Percentiles rank a stretch among this genome's conserved stretches.
Evolutionary conservation across 306 rosid species (phyloP).

Genomic region (Cercis canadensis): DNA sequence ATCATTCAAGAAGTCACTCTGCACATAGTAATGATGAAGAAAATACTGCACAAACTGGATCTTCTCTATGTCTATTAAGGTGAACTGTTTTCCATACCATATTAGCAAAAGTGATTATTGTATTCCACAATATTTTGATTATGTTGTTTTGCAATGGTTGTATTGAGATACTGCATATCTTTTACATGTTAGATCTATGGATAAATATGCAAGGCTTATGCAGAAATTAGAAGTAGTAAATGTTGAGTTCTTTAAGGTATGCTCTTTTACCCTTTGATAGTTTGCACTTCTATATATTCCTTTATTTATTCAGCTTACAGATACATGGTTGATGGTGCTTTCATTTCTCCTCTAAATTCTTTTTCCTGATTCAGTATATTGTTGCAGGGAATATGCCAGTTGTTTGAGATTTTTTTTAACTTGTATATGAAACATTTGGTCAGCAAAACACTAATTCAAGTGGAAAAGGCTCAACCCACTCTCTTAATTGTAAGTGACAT

Average conservation of each 20-base stretch:
- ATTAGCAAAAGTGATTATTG: slow-evolving; percentile 6
- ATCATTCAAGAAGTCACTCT: slow-evolving; percentile 51
- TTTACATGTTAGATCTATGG: slow-evolving; percentile 81
- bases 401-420: slow-evolving; percentile 83
- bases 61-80: slow-evolving; percentile 92
- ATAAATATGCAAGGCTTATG: slow-evolving; percentile 97
- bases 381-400: slow-evolving; percentile 96
- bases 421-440: slow-evolving; percentile 83
- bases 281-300: slow-evolving; percentile 18
- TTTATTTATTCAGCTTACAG: slow-evolving; percentile 27
- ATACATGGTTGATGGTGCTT: slow-evolving; percentile 37
- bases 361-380: slow-evolving; percentile 70
- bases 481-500: slow-evolving; percentile 71
- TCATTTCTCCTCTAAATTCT: slow-evolving; percentile 42
- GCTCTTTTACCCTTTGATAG: slow-evolving; percentile 34
- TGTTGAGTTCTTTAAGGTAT: slow-evolving; percentile 91
- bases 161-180: slow-evolving; percentile 42
- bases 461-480: slow-evolving; percentile 69
- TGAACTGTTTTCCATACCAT: slow-evolving; percentile 45
- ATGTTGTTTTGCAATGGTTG: slow-evolving; percentile 28
- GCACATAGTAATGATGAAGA: slow-evolving; percentile 69
- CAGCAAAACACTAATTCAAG: slow-evolving; percentile 69
- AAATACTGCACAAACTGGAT: slow-evolving; percentile 81
- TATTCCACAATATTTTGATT: slow-evolving; percentile 16
- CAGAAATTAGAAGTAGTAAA: slow-evolving; percentile 87